Evolutionary conservation across 805 yeast genomes (phyloP).

Genomic region (Yamadazyma olivae): DNA sequence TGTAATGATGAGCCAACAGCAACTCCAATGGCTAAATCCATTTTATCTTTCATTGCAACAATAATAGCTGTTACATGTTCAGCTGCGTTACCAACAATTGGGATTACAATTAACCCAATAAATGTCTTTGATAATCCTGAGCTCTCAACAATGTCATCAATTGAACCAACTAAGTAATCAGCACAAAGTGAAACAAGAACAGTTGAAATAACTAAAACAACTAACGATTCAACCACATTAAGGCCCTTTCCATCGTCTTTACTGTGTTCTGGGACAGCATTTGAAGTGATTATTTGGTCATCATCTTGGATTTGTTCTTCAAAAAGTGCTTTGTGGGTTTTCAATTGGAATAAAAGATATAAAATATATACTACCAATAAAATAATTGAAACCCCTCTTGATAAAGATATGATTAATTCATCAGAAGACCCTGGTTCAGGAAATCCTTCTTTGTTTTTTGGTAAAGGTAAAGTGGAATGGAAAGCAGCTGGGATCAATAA

Average conservation of each 20-base stretch:
- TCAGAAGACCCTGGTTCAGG: conserved; percentile 40
- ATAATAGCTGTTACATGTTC: conserved; percentile 96
- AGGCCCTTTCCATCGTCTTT: conserved; percentile 38
- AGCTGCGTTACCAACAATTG: conserved; percentile 98
- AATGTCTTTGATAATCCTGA: conserved; percentile 92
- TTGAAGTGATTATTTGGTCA: conserved; percentile 35
- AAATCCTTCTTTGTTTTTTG: conserved; percentile 32
- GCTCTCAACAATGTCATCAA: conserved; percentile 79
- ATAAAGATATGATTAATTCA: conserved; percentile 61
- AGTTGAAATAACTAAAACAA: conserved; percentile 62
- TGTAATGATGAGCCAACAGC: conserved; percentile 96
- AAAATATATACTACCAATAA: conserved; percentile 73
- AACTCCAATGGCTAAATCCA: conserved; percentile 96
- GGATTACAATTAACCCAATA: conserved; percentile 88
- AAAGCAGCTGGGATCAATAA: conserved; percentile 94
- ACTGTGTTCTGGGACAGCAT: conserved; percentile 1
- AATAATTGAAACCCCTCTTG: conserved; percentile 83
- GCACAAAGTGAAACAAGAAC: conserved; percentile 85
- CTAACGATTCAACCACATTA: conserved; percentile 51
- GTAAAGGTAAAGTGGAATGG: conserved; percentile 69
- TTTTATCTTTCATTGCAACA: conserved; percentile 93
- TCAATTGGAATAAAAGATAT: conserved; percentile 83
- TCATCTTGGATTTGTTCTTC: conserved; percentile 45
- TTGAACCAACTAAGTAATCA: conserved; percentile 89
- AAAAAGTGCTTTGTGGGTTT: conserved; percentile 77